A percentile compares a stretch with the other conserved stretches of the same genome.
These are phyloP conservation scores for Phytophthora syringae DNA, from an alignment of 352 stramenopile species.

Conservation along the genomic window DNA sequence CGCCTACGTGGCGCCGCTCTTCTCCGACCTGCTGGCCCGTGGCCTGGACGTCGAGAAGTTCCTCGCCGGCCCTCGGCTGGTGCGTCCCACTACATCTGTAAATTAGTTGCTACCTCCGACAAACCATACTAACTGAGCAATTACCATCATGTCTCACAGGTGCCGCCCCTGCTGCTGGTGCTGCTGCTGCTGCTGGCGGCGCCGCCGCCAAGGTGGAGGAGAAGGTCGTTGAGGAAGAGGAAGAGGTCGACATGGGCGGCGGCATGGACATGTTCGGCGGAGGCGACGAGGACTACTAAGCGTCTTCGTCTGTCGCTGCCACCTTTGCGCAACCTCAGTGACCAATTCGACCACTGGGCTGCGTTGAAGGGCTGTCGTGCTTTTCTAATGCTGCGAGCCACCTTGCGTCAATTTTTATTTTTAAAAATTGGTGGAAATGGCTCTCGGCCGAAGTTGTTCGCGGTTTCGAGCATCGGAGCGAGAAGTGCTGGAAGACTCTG, in stretches of 20 bases:
- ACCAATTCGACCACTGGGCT: no score
- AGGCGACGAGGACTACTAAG: slow-evolving; percentile 86
- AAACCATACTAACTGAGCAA: slow-evolving; percentile 1
- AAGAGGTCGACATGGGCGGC: slow-evolving; percentile 85
- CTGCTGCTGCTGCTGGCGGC: slow-evolving; percentile 46
- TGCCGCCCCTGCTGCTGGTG: slow-evolving; percentile 64
- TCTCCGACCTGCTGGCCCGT: slow-evolving; percentile 81
- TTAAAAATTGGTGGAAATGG: no score
- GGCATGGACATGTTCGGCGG: slow-evolving; percentile 91
- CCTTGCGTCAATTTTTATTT: no score
- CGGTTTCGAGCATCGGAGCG: background rate
- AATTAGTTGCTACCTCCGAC: background rate
- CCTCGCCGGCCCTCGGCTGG: slow-evolving; percentile 86
- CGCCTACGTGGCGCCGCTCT: slow-evolving; percentile 83
- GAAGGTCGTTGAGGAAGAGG: slow-evolving; percentile 79
- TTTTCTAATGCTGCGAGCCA: no score
- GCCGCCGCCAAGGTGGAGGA: slow-evolving; percentile 64
- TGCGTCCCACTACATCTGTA: slow-evolving; percentile 22
- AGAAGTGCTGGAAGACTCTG: slow-evolving; percentile 29
- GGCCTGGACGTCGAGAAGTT: slow-evolving; percentile 90
- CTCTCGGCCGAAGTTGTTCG: slow-evolving; percentile 7
- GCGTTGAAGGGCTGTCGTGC: slow-evolving; percentile 1
- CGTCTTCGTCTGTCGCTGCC: slow-evolving; percentile 10
- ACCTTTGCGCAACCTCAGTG: background rate
- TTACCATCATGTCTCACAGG: slow-evolving; percentile 22